Base-by-base conservation (phyloP, 1,284 basidiomycete genomes). In the Rhodotorula glutinis region DNA sequence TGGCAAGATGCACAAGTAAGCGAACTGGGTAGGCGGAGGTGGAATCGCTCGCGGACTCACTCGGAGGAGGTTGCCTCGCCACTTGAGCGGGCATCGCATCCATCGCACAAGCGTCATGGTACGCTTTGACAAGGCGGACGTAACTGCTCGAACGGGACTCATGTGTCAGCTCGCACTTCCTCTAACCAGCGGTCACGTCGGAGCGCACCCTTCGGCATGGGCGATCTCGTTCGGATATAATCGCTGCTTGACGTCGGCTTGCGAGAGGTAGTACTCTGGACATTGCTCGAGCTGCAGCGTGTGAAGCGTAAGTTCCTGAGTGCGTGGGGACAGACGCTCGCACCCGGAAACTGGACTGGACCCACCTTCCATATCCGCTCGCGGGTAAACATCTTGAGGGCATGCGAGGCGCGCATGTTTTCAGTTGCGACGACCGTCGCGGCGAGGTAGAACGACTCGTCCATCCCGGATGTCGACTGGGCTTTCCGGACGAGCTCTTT, bases 361-460 rank as follows among this genome's bases (percentile, higher is more conserved):
- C 64, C 16, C 23, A 69, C 71, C 51, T 73, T 73, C 66, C 61
- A 65, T 54, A 73, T 66, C 57, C 71, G 61, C 53, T 66, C 59
- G 38, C 71, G 54, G 1, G 63, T 64, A n/a, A 46, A 70, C 49
- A 62, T 64, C 60, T 71, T 71, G 52, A 73, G 60, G 14, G 66
- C 66, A 49, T 71, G 66, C 21, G 66, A 55, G 1, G 60, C 66
- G 7, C 71, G 60, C 71, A 73, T 71, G 54, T 71, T 71, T 58
- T 73, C 71, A 0, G 63, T 65, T 10, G 71, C 71, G 47, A 71
- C 66, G 52, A 73, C 53, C 3, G 47, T 46, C 14, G 59, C 64
- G 5, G 52, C 55, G n/a, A 66, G 30, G 55, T 73, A 73, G 49
- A 71, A 64, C 10, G 55, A 46, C 19, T 73, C 71, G 47, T 68